Base-by-base conservation (phyloP, 257 asterid species). In the Oldenlandia corymbosa region DNA sequence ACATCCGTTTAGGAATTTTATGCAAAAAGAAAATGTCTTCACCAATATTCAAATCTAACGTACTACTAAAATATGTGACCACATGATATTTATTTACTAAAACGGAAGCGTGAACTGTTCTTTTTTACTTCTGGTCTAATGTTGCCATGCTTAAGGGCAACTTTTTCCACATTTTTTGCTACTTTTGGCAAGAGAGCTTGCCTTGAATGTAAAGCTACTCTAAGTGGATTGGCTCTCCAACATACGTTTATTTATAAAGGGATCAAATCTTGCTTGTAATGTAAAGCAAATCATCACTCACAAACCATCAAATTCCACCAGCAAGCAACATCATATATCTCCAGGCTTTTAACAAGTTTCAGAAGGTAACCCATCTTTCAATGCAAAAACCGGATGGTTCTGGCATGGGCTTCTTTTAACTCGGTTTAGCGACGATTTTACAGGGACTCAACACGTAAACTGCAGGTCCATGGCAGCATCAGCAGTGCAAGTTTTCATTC, bases 401-500 rank as follows among this genome's bases (percentile, higher is more conserved):
- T n/a, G n/a, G n/a, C n/a, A n/a, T n/a, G n/a, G n/a, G n/a, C n/a
- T n/a, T 2, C 26, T 26, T 24, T 26, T 52, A 24, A 12, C 41
- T 28, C 17, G 10, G 30, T 28, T 8, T 54, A 41, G 24, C 7
- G 24, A 54, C 11, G 2, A 10, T n/a, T n/a, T 8, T 16, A 30
- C 21, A 28, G 60, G 37, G 39, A 23, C 8, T 54, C 39, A 39
- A 43, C n/a, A 42, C 12, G 24, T 66, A 18, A 45, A 49, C 41
- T 65, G 64, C n/a, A n/a, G n/a, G 66, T 55, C 73, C 11, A 60
- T 62, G 66, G 66, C 51, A 39, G 62, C 62, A 32, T 17, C 51
- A 43, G 70, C 51, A 43, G 70, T 71, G 17, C 77, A 68, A n/a
- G 68, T 76, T 4, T 17, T 64, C 42, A 58, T 71, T 45, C 75